Evolutionary conservation across 768 basidiomycete species (phyloP).

Genomic region (Neoboletus magnificus): DNA sequence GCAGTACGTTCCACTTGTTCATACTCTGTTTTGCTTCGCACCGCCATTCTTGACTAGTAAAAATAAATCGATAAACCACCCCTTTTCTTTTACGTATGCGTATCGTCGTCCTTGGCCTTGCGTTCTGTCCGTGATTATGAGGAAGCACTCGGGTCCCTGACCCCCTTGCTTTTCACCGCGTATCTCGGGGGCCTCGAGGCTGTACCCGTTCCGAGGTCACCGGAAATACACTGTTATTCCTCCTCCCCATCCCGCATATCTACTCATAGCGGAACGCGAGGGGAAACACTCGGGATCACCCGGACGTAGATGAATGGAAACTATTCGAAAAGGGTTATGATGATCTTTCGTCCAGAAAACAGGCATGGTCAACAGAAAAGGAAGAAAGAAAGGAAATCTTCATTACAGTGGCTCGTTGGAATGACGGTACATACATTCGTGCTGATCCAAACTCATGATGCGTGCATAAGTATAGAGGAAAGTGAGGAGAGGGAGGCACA

Average conservation of each 20-base stretch:
- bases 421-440: constrained; percentile 21
- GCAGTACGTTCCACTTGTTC: neutral
- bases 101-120: neutral
- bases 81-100: neutral
- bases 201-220: neutral
- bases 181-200: neutral
- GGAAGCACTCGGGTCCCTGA: neutral
- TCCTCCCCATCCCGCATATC: neutral
- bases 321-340: neutral
- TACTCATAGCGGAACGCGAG: too few species aligned
- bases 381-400: neutral
- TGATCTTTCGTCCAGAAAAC: neutral
- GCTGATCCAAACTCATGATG: constrained; percentile 6
- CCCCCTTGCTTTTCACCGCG: neutral
- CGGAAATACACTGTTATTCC: neutral
- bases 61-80: neutral
- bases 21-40: neutral
- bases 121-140: neutral
- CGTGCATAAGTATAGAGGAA: constrained; percentile 19
- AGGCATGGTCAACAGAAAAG: neutral
- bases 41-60: neutral
- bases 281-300: neutral
- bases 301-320: too few species aligned
- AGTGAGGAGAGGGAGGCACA: neutral
- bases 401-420: constrained; percentile 8